These are phyloP conservation scores for Boletus reticulatus DNA, from an alignment of 768 basidiomycete genomes.

Conservation along the genomic window DNA sequence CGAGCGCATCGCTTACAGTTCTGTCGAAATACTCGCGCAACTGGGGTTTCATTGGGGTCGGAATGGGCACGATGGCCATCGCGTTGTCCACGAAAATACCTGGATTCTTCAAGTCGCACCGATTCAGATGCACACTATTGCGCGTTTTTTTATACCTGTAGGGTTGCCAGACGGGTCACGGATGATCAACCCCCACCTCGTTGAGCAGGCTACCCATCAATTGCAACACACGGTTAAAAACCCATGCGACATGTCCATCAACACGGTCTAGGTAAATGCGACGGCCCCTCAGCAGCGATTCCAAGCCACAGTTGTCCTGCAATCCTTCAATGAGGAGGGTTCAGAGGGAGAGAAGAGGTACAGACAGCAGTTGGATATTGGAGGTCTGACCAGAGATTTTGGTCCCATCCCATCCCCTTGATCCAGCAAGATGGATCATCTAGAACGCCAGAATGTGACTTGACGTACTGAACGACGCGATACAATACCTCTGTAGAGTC, in stretches of 20 bases:
- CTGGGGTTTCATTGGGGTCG: conserved; percentile 54
- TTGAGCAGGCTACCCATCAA: conserved; percentile 59
- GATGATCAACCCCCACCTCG: conserved; percentile 66
- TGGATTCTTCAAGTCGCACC: conserved; percentile 7
- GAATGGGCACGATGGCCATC: conserved; percentile 69
- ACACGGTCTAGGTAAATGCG: conserved; percentile 74
- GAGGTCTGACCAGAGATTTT: conserved; percentile 68
- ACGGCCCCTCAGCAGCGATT: conserved; percentile 62
- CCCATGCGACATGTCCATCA: conserved; percentile 87
- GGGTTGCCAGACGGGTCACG: conserved; percentile 60
- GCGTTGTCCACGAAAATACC: conserved; percentile 89
- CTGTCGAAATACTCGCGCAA: conserved; percentile 61
- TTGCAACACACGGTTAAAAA: conserved; percentile 70
- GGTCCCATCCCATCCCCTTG: conserved; percentile 91
- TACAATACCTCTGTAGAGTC: conserved; percentile 57
- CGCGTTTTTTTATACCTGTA: conserved; percentile 48
- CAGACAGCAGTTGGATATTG: conserved; percentile 72
- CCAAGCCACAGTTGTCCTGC: conserved; percentile 71
- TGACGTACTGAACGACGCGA: conserved; percentile 57
- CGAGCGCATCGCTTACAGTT: conserved; percentile 67
- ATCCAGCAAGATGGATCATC: conserved; percentile 65
- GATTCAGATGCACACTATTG: not conserved
- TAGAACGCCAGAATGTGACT: conserved; percentile 52
- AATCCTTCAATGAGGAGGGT: not conserved
- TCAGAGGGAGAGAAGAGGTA: conserved; percentile 19